Conservation (phyloP, 495 filamentous ascomycete species). For the Patellaria atrata region DNA sequence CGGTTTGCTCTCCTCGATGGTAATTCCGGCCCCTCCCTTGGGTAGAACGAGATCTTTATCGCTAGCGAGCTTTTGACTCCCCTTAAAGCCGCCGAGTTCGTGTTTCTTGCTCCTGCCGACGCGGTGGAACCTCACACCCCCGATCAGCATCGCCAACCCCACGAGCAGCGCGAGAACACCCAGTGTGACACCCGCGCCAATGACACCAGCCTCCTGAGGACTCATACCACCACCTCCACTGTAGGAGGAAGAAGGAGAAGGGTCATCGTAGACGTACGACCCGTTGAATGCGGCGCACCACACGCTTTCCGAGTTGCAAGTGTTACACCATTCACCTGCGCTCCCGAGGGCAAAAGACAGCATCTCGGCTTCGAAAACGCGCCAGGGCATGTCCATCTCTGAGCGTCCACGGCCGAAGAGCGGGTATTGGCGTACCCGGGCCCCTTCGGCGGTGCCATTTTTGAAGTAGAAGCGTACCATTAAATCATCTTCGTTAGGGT, state of each 20-base stretch:
- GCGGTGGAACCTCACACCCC: conserved; percentile 26
- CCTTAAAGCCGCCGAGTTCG: conserved; percentile 25
- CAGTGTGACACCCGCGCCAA: conserved; percentile 25
- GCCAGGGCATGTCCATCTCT: conserved; percentile 43
- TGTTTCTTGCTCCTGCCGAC: conserved; percentile 6
- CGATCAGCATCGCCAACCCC: conserved; percentile 24
- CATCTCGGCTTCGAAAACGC: conserved; percentile 48
- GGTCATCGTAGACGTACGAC: not conserved
- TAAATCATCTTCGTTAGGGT: conserved; percentile 34
- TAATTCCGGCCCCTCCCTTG: conserved; percentile 15
- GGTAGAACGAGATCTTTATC: conserved; percentile 22
- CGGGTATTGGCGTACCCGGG: conserved; percentile 37
- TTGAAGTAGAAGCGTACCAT: conserved; percentile 64
- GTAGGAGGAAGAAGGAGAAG: not conserved
- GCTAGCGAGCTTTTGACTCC: conserved; percentile 23
- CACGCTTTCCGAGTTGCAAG: conserved; percentile 42
- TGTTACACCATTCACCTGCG: conserved; percentile 50
- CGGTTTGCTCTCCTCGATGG: conserved; percentile 12
- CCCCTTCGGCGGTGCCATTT: conserved; percentile 39
- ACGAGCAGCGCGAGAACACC: conserved; percentile 17
- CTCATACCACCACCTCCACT: conserved; percentile 6
- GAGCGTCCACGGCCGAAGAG: conserved; percentile 42
- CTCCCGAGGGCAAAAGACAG: conserved; percentile 40
- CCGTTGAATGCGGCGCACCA: conserved; percentile 39
- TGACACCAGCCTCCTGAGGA: conserved; percentile 22